phyloP scores from a whole-genome alignment of 2,329 filamentous ascomycete genomes.

The Cytospora paraplurivora region DNA sequence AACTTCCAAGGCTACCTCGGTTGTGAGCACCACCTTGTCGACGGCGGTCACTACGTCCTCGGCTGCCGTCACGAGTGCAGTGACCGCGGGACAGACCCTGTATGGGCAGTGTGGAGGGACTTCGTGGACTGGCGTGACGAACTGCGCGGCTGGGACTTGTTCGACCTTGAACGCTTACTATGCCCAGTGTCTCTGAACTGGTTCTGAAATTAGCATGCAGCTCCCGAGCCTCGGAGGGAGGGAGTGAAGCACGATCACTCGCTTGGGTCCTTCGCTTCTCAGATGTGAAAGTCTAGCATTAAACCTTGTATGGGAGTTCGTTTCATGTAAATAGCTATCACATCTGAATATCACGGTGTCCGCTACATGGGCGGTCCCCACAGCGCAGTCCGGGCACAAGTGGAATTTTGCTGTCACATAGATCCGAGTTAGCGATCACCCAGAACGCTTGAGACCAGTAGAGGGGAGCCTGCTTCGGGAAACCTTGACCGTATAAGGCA shows the following conservation, averaged over 20 bases:
- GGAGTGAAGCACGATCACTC: neutral
- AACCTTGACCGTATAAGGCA: no score
- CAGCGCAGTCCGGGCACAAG: no score
- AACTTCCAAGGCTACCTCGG: conserved; percentile 5
- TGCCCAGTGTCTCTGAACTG: conserved; percentile 41
- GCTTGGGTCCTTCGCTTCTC: neutral
- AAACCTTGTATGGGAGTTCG: no score
- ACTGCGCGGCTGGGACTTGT: conserved; percentile 43
- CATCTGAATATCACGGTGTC: no score
- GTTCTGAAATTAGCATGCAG: no score
- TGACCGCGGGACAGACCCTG: conserved; percentile 16
- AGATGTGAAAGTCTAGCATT: no score
- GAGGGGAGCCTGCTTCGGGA: no score
- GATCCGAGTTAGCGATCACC: no score
- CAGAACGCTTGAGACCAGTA: no score
- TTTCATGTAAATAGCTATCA: no score
- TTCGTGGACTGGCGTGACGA: conserved; percentile 41
- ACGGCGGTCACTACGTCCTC: conserved; percentile 10
- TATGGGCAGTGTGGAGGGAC: conserved; percentile 48
- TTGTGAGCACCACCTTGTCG: conserved; percentile 10
- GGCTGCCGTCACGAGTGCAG: conserved; percentile 14
- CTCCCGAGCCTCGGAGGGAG: neutral
- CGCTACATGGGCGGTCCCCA: no score
- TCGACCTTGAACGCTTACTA: conserved; percentile 45
- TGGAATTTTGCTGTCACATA: no score